These are phyloP conservation scores for Penicillium verhagenii DNA, from an alignment of 495 filamentous ascomycete species.

Conservation along the genomic window DNA sequence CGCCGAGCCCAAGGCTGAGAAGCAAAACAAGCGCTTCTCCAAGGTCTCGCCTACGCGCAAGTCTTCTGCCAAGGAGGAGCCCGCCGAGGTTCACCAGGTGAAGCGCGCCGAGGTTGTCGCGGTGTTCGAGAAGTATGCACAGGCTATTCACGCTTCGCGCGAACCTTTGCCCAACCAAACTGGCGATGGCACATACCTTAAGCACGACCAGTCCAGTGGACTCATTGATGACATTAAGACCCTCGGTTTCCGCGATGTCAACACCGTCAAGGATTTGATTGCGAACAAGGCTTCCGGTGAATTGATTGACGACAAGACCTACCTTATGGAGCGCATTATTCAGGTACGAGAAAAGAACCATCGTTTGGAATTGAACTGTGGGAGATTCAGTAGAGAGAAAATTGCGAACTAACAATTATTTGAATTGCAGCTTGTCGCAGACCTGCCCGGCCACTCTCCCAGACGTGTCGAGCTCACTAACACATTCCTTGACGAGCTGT, in stretches of 20 bases:
- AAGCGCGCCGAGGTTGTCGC: conserved; percentile 41
- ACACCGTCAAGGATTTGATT: conserved; percentile 54
- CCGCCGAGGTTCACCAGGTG: conserved; percentile 34
- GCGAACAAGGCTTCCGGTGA: conserved; percentile 55
- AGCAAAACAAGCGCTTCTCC: conserved; percentile 42
- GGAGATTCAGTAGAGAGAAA: too few species aligned
- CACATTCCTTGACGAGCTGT: conserved; percentile 67
- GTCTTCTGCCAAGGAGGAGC: conserved; percentile 24
- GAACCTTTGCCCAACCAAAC: conserved; percentile 65
- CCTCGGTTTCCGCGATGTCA: conserved; percentile 58
- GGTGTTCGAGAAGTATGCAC: conserved; percentile 60
- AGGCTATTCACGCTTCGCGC: conserved; percentile 62
- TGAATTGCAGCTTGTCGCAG: conserved; percentile 55
- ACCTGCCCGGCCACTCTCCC: conserved; percentile 61
- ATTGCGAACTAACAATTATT: background rate
- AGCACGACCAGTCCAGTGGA: conserved; percentile 53
- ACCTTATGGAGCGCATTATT: conserved; percentile 76
- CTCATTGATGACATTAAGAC: conserved; percentile 62
- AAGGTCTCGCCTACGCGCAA: conserved; percentile 33
- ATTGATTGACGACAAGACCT: conserved; percentile 70
- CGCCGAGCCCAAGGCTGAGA: conserved; percentile 37
- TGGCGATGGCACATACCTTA: conserved; percentile 58
- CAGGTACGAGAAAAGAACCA: conserved; percentile 41
- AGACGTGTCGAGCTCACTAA: conserved; percentile 66
- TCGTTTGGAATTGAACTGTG: background rate